Evolutionary conservation across 495 filamentous ascomycete species (phyloP), one percentile per base, ranked within the genome.

Genomic region (Aspergillus affinis): DNA sequence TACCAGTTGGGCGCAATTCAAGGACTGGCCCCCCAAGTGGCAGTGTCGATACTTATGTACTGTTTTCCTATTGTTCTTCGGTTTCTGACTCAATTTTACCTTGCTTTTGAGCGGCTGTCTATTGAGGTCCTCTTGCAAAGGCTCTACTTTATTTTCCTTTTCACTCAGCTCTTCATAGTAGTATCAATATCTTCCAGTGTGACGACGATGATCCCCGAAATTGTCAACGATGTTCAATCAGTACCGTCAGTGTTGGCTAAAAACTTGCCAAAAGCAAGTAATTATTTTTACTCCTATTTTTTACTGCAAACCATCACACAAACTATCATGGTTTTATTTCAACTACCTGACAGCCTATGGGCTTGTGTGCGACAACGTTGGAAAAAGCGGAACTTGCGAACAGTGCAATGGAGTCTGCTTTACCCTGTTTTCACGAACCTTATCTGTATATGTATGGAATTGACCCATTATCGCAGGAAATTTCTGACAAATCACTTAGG

Each of bases 251-350:
- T 86, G 13, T 69, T 93, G 41, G 88, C 88, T 4, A 66, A 73
- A 26, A 88, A 87, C 59, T 71, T 93, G 20, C 90, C 89, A n/a
- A 86, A 86, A 67, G 84, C 88, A 1, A 81, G 84, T 54, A 90
- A 91, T 70, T 92, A 91, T 69, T 92, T 92, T 75, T 91, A 91
- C 73, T 86, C 86, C 9, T 93, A 93, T 72, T 84, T 92, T 78
- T 81, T 91, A 57, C 80, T 93, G 15, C 89, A 92, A 63, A 84
- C 54, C 2, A 84, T 26, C 72, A 92, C 46, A 84, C 85, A 61
- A 84, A 84, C 52, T 88, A 85, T 68, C 87, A 88, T 17, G 86
- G 84, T 63, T 84, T 85, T 12, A 9, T 53, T 59, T 54, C 46
- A 47, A 48, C 18, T 75, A 92, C 19, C 69, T 90, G 23, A 88